Evolutionary conservation across 2,329 filamentous ascomycete genomes (phyloP).

Genomic region (Trichophyton simii): DNA sequence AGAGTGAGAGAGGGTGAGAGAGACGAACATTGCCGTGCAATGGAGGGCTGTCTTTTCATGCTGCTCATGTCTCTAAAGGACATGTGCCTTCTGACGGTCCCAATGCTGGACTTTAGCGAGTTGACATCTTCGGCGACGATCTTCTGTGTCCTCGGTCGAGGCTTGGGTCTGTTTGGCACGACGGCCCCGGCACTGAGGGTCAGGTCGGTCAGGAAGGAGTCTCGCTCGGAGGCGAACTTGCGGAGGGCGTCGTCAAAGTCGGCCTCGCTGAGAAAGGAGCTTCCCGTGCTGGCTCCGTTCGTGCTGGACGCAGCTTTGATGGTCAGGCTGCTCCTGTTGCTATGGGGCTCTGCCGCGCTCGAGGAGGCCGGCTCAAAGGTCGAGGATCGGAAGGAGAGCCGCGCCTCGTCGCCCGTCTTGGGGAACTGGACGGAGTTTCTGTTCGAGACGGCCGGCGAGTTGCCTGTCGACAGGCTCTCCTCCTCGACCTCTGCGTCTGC

Average conservation of each 20-base stretch:
- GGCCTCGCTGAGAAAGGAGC: conserved; percentile 49
- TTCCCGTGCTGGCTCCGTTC: conserved; percentile 17
- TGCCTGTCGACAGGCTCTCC: conserved; percentile 17
- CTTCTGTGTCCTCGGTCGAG: conserved; percentile 68
- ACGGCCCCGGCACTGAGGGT: conserved; percentile 72
- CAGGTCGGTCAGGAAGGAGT: conserved; percentile 84
- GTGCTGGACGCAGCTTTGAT: conserved; percentile 37
- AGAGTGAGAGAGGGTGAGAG: neutral
- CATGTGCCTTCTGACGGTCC: conserved; percentile 82
- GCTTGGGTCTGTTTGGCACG: conserved; percentile 47
- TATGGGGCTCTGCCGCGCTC: conserved; percentile 37
- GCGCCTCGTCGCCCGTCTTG: conserved; percentile 24
- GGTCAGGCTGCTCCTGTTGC: conserved; percentile 53
- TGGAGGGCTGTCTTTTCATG: conserved; percentile 70
- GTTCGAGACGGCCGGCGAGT: conserved; percentile 31
- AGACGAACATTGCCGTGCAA: conserved; percentile 59
- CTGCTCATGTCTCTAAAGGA: conserved; percentile 94
- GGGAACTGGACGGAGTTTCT: conserved; percentile 31
- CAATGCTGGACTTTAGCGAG: conserved; percentile 49
- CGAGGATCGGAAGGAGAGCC: conserved; percentile 38
- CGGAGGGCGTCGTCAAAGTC: conserved; percentile 88
- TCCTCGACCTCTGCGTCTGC: conserved; percentile 42
- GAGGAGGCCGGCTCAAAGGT: conserved; percentile 23
- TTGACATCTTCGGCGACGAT: conserved; percentile 60
- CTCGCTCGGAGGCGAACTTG: conserved; percentile 91